Conservation (phyloP, 495 filamentous ascomycete genomes). For the Lasiosphaeriaceae sp. region DNA sequence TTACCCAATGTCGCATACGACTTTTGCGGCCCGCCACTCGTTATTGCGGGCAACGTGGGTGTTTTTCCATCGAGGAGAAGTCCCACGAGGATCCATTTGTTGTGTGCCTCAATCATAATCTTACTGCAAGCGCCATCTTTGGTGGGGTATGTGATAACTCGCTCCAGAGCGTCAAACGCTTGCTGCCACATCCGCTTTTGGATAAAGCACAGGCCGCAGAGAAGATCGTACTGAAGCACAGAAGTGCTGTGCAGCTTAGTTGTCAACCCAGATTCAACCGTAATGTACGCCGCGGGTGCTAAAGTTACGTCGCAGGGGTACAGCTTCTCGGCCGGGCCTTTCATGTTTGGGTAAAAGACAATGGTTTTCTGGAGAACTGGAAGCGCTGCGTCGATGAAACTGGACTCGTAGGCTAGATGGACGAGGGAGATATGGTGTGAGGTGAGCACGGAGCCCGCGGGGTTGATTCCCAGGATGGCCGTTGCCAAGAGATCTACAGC, state of each 20-base stretch:
- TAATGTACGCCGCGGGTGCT: conserved; percentile 49
- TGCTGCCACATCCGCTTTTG: conserved; percentile 65
- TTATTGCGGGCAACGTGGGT: conserved; percentile 28
- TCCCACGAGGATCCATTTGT: conserved; percentile 84
- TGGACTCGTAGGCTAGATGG: conserved; percentile 50
- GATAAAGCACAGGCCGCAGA: conserved; percentile 76
- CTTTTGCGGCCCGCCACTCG: conserved; percentile 49
- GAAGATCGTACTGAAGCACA: conserved; percentile 73
- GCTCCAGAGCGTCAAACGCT: conserved; percentile 66
- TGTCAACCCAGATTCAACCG: conserved; percentile 54
- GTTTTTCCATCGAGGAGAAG: conserved; percentile 69
- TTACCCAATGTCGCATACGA: conserved; percentile 56
- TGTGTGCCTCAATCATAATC: conserved; percentile 86
- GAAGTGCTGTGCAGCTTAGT: conserved; percentile 51
- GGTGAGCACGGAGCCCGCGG: conserved; percentile 66
- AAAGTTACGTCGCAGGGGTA: conserved; percentile 31
- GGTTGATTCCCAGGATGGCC: conserved; percentile 70
- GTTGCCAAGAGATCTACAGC: conserved; percentile 58
- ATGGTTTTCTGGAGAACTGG: conserved; percentile 66
- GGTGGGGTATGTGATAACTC: conserved; percentile 62
- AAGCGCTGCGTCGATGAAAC: conserved; percentile 53
- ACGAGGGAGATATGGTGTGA: conserved; percentile 59
- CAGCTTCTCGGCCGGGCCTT: conserved; percentile 21
- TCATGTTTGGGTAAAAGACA: conserved; percentile 57
- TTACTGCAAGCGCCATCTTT: conserved; percentile 55